These are phyloP conservation scores for Calonectria fujianensis DNA, from an alignment of 2,329 filamentous ascomycete genomes.

Conservation along the genomic window DNA sequence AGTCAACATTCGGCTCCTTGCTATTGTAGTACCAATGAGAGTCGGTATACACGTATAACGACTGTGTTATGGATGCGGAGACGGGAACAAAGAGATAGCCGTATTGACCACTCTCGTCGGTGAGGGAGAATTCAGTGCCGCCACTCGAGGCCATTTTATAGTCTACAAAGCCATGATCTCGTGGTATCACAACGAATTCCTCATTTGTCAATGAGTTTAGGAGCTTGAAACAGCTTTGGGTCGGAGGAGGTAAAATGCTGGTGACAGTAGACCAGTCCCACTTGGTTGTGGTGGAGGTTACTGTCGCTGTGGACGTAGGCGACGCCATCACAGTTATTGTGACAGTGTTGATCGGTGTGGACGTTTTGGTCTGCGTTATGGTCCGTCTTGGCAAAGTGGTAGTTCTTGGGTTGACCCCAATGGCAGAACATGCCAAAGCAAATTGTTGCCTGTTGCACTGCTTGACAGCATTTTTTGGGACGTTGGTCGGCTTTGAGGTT, in stretches of 20 bases:
- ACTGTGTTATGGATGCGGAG: neutral
- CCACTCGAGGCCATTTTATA: neutral
- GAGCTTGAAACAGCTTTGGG: neutral
- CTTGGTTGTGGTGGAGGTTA: neutral
- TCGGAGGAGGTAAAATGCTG: neutral
- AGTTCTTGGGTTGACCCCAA: no score
- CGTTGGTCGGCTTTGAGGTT: no score
- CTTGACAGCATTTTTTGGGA: no score
- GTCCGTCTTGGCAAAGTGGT: neutral
- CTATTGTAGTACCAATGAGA: neutral
- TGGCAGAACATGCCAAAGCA: no score
- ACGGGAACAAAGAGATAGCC: neutral
- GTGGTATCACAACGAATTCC: neutral
- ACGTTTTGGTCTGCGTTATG: neutral
- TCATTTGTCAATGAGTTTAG: neutral
- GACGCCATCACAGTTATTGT: neutral
- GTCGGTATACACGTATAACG: neutral
- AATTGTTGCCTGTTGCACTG: no score
- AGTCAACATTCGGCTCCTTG: neutral
- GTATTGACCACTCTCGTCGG: neutral
- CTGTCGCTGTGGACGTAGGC: neutral
- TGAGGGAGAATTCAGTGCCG: neutral
- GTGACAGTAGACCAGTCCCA: neutral
- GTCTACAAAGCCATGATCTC: neutral
- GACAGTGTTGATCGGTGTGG: neutral